Base-by-base conservation (phyloP, 768 basidiomycete genomes). In the Lactifluus subvellereus region DNA sequence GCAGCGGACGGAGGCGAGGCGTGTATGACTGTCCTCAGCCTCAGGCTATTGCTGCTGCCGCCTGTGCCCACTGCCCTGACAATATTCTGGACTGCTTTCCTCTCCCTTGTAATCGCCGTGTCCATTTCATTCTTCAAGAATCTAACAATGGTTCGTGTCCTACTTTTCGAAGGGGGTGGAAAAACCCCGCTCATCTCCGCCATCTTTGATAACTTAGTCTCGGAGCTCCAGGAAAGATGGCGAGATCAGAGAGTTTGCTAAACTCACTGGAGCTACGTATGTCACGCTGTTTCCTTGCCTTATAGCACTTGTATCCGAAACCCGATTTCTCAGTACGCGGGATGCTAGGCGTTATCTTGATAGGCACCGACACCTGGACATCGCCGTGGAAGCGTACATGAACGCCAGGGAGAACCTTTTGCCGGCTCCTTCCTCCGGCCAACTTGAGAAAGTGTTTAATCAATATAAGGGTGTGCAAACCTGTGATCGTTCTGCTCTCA, bases 321-420 rank as follows among this genome's bases (percentile, higher is more conserved):
- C 30, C 14, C 6, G 4, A 32, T 54, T 7, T 35, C 37, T 33
- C 54, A 80, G 80, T 11, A 35, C 62, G 57, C 77, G 73, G 58
- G 88, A 89, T 63, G 90, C 88, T 11, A 83, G 74, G 67, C 82
- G 82, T 70, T 90, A 82, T 74, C 71, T 91, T 52, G 84, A 89
- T 65, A 85, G 83, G 67, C 78, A 88, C 75, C 85, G 83, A 68
- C 82, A 84, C 42, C 73, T 89, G 48, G 89, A 92, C 59, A 72
- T 78, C n/a, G 89, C 89, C 27, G 75, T 90, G 50, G 87, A 91
- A 71, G 84, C 87, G 1, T 92, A 78, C 72, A 89, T 82, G 74
- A 83, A 81, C 67, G 82, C 88, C 58, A 79, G 82, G 30, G 70
- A 71, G 13, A 57, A 60, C 53, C 5, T 54, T 32, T 13, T 42